Conservation (phyloP, 176 grass and related monocot genomes). For the Avena eriantha region DNA sequence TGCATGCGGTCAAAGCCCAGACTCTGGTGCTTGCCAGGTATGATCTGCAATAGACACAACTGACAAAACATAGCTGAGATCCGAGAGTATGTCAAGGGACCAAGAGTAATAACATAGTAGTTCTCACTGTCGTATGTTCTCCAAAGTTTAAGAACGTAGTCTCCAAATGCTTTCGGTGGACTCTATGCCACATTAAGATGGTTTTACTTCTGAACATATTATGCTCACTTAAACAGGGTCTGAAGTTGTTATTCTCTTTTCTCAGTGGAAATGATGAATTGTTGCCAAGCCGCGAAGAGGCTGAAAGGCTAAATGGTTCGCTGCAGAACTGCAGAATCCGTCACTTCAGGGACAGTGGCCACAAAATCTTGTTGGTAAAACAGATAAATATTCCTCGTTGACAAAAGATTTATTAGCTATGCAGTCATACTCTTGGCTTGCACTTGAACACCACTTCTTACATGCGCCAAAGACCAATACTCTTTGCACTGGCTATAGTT, state of each 20-base stretch:
- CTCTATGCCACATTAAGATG: background rate
- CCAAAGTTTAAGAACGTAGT: background rate
- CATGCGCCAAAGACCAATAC: background rate
- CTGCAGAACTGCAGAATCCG: conserved; percentile 71
- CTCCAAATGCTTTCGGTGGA: conserved; percentile 10
- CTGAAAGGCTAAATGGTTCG: conserved; percentile 56
- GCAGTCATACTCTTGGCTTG: background rate
- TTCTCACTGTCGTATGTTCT: background rate
- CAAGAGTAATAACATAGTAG: no score
- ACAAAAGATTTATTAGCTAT: background rate
- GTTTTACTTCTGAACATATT: conserved; percentile 3
- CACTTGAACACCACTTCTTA: background rate
- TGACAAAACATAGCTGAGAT: background rate
- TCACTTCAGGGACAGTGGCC: conserved; percentile 77
- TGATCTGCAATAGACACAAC: background rate
- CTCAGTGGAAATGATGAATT: conserved; percentile 86
- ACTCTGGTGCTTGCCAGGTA: conserved; percentile 90
- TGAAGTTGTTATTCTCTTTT: conserved; percentile 51
- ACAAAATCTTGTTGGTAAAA: conserved; percentile 79
- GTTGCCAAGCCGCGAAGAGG: conserved; percentile 79
- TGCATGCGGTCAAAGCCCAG: conserved; percentile 79
- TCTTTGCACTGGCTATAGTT: background rate
- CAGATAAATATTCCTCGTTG: background rate
- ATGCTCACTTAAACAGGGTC: conserved; percentile 4
- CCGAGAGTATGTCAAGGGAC: background rate